Percentiles rank a stretch among this genome's conserved stretches.
Conservation (phyloP, 2,329 filamentous ascomycete genomes). For the Colletotrichum graminicola region DNA sequence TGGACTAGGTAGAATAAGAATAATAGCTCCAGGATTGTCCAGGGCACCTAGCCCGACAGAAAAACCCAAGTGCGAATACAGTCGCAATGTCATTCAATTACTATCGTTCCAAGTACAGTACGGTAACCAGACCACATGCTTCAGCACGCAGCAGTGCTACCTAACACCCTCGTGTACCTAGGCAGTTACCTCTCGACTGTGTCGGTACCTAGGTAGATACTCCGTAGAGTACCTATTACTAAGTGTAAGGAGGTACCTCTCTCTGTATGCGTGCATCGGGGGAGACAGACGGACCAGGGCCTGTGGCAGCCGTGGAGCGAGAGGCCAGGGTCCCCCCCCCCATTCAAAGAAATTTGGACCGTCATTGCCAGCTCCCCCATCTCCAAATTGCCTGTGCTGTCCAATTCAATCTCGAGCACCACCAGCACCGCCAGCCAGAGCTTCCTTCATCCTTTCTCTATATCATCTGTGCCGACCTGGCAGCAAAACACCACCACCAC, state of each 20-base stretch:
- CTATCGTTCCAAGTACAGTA: background rate
- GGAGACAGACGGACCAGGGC: background rate
- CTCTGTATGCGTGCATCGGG: slow-evolving; percentile 7
- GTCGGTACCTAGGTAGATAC: too few relatives aligned
- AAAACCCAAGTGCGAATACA: background rate
- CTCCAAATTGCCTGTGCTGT: slow-evolving; percentile 24
- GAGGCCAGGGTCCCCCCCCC: slow-evolving; percentile 35
- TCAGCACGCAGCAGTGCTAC: background rate
- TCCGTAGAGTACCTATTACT: too few relatives aligned
- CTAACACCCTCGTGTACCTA: too few relatives aligned
- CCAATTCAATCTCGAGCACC: slow-evolving; percentile 16
- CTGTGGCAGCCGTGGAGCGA: slow-evolving; percentile 3
- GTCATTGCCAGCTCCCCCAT: slow-evolving; percentile 29
- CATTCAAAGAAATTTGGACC: slow-evolving; percentile 42
- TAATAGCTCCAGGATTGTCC: slow-evolving; percentile 21
- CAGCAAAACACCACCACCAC: slow-evolving; percentile 6
- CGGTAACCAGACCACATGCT: slow-evolving; percentile 21
- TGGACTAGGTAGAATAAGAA: too few relatives aligned
- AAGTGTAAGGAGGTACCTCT: too few relatives aligned
- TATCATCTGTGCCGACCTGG: background rate
- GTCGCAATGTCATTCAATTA: background rate
- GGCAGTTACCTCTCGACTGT: too few relatives aligned
- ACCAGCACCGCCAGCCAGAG: background rate
- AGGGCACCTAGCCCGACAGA: slow-evolving; percentile 21
- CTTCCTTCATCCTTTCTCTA: background rate